Evolutionary conservation across 768 basidiomycete species (phyloP).

Genomic region (Zangia roseola): DNA sequence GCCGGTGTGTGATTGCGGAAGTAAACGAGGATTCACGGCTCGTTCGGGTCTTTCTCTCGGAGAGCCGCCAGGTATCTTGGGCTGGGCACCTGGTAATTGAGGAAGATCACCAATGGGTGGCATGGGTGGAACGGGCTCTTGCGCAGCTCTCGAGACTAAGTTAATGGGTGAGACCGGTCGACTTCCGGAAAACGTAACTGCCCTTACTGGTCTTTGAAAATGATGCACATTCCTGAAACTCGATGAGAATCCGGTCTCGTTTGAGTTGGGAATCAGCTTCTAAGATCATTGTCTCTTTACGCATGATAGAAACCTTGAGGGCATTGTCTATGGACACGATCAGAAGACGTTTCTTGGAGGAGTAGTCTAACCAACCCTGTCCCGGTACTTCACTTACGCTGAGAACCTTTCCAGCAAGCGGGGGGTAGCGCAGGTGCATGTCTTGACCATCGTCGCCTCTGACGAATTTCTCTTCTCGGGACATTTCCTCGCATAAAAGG

Average conservation of each 20-base stretch:
- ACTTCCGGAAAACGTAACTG: neutral
- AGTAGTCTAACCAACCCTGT: conserved; percentile 46
- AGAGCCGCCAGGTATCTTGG: neutral
- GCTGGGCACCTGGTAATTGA: conserved; percentile 20
- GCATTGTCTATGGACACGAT: conserved; percentile 55
- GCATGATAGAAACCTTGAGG: conserved; percentile 79
- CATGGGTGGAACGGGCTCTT: conserved; percentile 67
- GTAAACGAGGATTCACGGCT: conserved; percentile 16
- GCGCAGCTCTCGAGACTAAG: conserved; percentile 57
- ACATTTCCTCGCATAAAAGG: conserved; percentile 84
- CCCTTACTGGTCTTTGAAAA: conserved; percentile 71
- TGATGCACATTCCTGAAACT: conserved; percentile 82
- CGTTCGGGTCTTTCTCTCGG: conserved; percentile 22
- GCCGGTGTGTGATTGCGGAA: conserved; percentile 3
- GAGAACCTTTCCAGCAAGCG: conserved; percentile 91
- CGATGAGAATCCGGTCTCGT: conserved; percentile 62
- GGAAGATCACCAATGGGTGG: conserved; percentile 44
- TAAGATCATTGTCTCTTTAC: conserved; percentile 78
- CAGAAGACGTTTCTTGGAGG: conserved; percentile 7
- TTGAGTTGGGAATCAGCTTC: conserved; percentile 55
- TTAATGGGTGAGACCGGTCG: conserved; percentile 4
- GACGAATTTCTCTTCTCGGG: conserved; percentile 55
- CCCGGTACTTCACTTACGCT: conserved; percentile 60
- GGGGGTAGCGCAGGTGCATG: conserved; percentile 93
- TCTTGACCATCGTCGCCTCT: conserved; percentile 61